A percentile compares a stretch with the other conserved stretches of the same genome.
Conservation (phyloP, 257 asterid genomes). For the Asclepias syriaca region DNA sequence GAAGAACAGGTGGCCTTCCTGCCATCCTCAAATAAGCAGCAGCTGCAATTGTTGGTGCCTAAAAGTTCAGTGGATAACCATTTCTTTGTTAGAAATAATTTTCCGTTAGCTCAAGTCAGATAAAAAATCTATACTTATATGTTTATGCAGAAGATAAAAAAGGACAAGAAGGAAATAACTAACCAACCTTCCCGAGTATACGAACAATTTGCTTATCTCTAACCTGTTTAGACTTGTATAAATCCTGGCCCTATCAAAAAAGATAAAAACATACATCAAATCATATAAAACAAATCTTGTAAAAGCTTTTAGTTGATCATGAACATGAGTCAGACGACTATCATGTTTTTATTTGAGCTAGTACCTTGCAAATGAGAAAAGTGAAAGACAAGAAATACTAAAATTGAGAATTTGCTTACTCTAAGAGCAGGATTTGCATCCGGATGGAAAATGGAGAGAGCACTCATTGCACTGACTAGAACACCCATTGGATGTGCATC, state of each 20-base stretch:
- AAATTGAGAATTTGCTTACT: slow-evolving; percentile 37
- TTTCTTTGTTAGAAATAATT: background rate
- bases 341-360: background rate
- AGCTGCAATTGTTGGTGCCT: slow-evolving; percentile 99
- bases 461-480: slow-evolving; percentile 94
- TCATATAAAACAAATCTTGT: background rate
- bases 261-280: background rate
- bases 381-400: background rate
- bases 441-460: slow-evolving; percentile 95
- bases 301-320: background rate
- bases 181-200: slow-evolving; percentile 91
- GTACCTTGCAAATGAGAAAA: background rate
- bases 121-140: background rate
- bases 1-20: slow-evolving; percentile 97
- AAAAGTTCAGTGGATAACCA: slow-evolving; percentile 25
- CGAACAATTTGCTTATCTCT: slow-evolving; percentile 96
- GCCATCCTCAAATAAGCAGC: slow-evolving; percentile 99
- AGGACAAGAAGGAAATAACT: slow-evolving; percentile 2
- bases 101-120: background rate
- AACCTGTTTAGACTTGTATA: slow-evolving; percentile 80
- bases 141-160: slow-evolving; percentile 10
- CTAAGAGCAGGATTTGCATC: slow-evolving; percentile 99
- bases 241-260: slow-evolving; percentile 63
- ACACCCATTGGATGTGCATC: slow-evolving; percentile 99
- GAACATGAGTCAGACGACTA: background rate